Base-by-base conservation (phyloP, 257 asterid species). In the Ehretia macrophylla region DNA sequence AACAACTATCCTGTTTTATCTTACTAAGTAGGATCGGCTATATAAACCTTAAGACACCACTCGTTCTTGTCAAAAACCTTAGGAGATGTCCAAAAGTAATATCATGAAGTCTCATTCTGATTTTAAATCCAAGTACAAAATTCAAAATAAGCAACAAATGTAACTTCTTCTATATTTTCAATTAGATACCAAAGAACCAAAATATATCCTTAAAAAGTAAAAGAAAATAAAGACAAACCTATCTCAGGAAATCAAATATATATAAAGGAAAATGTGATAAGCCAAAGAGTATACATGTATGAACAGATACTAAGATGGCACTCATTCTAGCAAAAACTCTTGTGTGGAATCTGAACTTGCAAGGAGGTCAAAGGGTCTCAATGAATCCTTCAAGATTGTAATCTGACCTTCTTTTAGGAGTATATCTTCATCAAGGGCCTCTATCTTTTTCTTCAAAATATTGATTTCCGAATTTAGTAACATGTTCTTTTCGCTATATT, bases 401-500 rank as follows among this genome's bases (percentile, higher is more conserved):
- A 94, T 94, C 66, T 94, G 96, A 62, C 99, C 99, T 76, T 94
- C 99, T 66, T 94, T 94, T 51, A 90, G 11, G 16, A 94, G 92
- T 72, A 87, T 72, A 38, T 90, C 99, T 76, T 94, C 99, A 13
- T 94, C 99, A 1, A 90, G 95, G 42, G 74, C 69, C 69, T 94
- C 99, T 19, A 90, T 75, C 77, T 87, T 94, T 83, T 83, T 94
- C 64, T 77, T 94, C 83, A 94, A 62, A 19, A 64, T 49, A 42
- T 70, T 82, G 66, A 77, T 67, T 82, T 94, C 95, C 5, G 85
- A 63, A 59, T 66, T 88, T 74, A 90, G 18, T 64, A 94, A 53
- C 99, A 87, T 94, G 70, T 83, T 82, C 71, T 74, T 78, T 84
- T 94, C 99, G 1, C 81, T 77, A 17, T 71, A 76, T 71, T 82